Percentiles rank a stretch among this genome's conserved stretches.
Conservation (phyloP, 768 basidiomycete genomes). For the Tulasnella sp. region DNA sequence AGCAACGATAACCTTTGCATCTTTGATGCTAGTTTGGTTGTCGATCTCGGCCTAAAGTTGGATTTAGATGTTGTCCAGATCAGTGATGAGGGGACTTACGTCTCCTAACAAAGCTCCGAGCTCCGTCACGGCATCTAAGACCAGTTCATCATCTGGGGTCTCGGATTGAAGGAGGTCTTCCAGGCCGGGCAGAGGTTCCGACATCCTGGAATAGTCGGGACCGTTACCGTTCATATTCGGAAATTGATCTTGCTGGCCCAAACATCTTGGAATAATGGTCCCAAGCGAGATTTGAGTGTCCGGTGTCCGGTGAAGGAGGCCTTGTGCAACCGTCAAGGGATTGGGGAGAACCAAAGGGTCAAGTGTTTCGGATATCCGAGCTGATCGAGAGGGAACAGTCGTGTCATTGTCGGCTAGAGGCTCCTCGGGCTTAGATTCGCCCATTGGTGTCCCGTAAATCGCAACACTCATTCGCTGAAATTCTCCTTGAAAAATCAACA, state of each 20-base stretch:
- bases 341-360: background rate
- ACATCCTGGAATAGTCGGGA: background rate
- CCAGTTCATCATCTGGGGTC: background rate
- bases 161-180: background rate
- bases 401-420: background rate
- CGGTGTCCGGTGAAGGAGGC: background rate
- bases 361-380: background rate
- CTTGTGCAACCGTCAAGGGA: background rate
- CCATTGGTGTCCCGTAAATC: conserved; percentile 19
- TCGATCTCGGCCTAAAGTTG: background rate
- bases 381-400: background rate
- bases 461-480: conserved; percentile 25
- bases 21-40: conserved; percentile 3
- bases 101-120: background rate
- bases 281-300: background rate
- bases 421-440: background rate
- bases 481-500: conserved; percentile 23
- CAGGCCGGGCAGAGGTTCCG: background rate
- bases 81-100: background rate
- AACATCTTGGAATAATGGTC: background rate
- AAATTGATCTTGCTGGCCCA: background rate
- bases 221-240: background rate
- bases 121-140: background rate
- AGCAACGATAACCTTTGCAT: conserved; percentile 4
- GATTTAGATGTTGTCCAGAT: background rate